These are phyloP conservation scores for Suhomyces wounanorum DNA, from an alignment of 1,139 yeast genomes.

Conservation along the genomic window DNA sequence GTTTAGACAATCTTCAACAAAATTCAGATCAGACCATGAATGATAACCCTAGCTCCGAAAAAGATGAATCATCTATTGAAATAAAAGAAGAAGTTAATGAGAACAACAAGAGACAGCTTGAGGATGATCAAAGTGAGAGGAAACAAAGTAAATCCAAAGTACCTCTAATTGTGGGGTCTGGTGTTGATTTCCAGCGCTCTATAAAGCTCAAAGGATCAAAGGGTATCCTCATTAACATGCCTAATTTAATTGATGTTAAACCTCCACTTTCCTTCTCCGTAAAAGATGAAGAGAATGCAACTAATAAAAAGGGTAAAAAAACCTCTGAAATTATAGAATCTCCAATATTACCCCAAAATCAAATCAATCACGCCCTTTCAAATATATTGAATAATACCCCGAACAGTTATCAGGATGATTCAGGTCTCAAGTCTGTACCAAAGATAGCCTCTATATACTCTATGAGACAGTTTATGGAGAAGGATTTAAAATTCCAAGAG, in stretches of 20 bases:
- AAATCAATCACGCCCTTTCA: constrained; percentile 28
- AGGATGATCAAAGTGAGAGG: neutral
- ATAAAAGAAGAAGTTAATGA: constrained; percentile 5
- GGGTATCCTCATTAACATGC: constrained; percentile 51
- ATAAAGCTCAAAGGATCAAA: constrained; percentile 46
- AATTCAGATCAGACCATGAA: neutral
- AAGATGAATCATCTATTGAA: neutral
- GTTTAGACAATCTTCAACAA: neutral
- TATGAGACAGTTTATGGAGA: constrained; percentile 54
- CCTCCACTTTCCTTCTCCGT: constrained; percentile 27
- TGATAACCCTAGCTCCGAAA: neutral
- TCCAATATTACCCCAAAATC: constrained; percentile 31
- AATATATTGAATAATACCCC: constrained; percentile 20
- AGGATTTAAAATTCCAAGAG: constrained; percentile 46
- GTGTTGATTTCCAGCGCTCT: constrained; percentile 46
- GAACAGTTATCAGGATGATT: constrained; percentile 30
- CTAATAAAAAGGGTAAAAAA: constrained; percentile 20
- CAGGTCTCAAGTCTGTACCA: constrained; percentile 26
- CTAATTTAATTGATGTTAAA: constrained; percentile 37
- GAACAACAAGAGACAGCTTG: constrained; percentile 14
- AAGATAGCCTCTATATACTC: constrained; percentile 48
- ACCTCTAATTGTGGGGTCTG: constrained; percentile 50
- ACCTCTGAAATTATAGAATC: constrained; percentile 21
- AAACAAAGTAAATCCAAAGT: constrained; percentile 4
- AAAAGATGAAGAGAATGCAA: constrained; percentile 13